These are phyloP conservation scores for Lipomyces kockii DNA, from an alignment of 805 yeast genomes.

Conservation along the genomic window DNA sequence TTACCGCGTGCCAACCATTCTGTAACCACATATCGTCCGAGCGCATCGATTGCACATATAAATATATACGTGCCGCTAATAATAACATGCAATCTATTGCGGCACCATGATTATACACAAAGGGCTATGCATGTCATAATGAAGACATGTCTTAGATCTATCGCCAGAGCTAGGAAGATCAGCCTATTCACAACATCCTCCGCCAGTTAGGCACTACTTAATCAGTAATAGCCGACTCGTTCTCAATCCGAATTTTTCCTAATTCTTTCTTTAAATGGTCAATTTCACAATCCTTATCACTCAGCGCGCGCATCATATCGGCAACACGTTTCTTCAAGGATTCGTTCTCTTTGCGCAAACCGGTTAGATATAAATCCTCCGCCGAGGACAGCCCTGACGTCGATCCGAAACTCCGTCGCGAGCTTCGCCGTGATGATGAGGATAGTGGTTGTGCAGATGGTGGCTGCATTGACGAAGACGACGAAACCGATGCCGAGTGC, in stretches of 20 bases:
- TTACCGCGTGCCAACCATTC: neutral
- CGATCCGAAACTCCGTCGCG: slow-evolving; percentile 39
- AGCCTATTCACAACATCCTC: neutral
- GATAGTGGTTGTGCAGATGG: slow-evolving; percentile 24
- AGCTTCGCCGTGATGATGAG: slow-evolving; percentile 32
- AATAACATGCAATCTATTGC: neutral
- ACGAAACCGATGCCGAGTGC: neutral
- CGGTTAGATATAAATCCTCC: slow-evolving; percentile 34
- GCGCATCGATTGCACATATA: neutral
- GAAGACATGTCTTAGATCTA: neutral
- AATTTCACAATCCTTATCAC: slow-evolving; percentile 42
- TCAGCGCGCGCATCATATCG: slow-evolving; percentile 38
- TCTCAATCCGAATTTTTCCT: slow-evolving; percentile 3
- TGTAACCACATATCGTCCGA: neutral
- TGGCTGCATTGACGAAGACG: slow-evolving; percentile 10
- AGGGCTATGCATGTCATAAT: neutral
- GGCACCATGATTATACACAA: neutral
- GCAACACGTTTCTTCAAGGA: slow-evolving; percentile 41
- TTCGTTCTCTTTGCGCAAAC: slow-evolving; percentile 42
- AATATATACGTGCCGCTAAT: neutral
- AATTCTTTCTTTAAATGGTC: slow-evolving; percentile 32
- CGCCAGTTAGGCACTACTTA: neutral
- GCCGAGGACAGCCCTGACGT: slow-evolving; percentile 31
- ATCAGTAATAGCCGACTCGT: slow-evolving; percentile 18
- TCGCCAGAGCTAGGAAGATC: neutral